A percentile compares a stretch with the other conserved stretches of the same genome.
Conservation (phyloP, 2,329 filamentous ascomycete species). For the Claviceps monticola region DNA sequence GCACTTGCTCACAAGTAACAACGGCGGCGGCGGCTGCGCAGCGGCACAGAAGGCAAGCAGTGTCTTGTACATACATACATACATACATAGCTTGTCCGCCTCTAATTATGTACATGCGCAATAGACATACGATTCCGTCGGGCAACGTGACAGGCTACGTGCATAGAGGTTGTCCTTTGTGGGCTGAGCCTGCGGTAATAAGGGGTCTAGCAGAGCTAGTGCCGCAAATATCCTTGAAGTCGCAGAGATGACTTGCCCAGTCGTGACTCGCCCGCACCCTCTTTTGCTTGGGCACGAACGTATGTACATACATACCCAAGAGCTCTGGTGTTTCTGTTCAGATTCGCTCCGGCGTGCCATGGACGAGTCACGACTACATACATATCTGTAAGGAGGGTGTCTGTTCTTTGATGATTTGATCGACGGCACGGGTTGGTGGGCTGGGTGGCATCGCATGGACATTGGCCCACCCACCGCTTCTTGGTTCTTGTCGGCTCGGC, state of each 20-base stretch:
- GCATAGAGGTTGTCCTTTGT: background rate
- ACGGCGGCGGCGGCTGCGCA: background rate
- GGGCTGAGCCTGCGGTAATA: background rate
- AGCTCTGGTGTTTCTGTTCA: background rate
- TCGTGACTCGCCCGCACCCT: background rate
- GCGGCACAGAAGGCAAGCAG: background rate
- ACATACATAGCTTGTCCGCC: no score
- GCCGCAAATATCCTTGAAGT: background rate
- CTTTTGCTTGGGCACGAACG: no score
- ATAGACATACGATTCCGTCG: background rate
- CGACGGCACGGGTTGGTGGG: background rate
- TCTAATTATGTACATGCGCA: background rate
- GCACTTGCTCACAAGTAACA: background rate
- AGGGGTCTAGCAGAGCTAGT: background rate
- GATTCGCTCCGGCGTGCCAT: background rate
- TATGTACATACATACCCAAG: no score
- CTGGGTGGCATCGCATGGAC: slow-evolving; percentile 1
- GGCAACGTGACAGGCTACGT: background rate
- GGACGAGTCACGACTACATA: background rate
- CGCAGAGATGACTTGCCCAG: background rate
- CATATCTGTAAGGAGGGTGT: no score
- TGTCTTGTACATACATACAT: no score
- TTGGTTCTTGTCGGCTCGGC: background rate
- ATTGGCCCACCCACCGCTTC: background rate
- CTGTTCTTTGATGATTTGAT: no score